Percentiles rank a stretch among this genome's conserved stretches.
Evolutionary conservation across 345 rosid genomes (phyloP).

Genomic region (Salix udensis): DNA sequence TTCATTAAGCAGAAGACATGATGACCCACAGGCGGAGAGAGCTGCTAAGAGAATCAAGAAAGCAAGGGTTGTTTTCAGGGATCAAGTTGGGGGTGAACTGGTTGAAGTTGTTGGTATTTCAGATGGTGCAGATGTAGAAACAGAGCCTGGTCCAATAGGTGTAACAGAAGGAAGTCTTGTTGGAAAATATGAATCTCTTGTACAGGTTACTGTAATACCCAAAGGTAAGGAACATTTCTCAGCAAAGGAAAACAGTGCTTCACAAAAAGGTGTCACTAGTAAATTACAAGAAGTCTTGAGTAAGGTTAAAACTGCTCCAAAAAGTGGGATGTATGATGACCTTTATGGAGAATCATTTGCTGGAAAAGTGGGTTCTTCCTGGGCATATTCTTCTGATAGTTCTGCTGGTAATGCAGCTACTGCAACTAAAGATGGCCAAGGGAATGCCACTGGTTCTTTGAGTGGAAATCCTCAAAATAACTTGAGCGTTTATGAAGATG

Average conservation of each 20-base stretch:
- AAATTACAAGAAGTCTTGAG: constrained; percentile 67
- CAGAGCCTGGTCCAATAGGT: constrained; percentile 89
- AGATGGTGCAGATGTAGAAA: constrained; percentile 90
- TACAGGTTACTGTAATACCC: constrained; percentile 67
- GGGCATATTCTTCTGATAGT: constrained; percentile 54
- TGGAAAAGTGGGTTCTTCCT: constrained; percentile 75
- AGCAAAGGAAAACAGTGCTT: constrained; percentile 40
- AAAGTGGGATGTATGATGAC: constrained; percentile 62
- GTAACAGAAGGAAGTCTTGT: constrained; percentile 93
- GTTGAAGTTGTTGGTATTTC: constrained; percentile 88
- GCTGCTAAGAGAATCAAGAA: constrained; percentile 57
- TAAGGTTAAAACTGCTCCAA: constrained; percentile 55
- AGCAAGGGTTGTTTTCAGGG: constrained; percentile 61
- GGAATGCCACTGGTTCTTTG: constrained; percentile 16
- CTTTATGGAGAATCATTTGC: constrained; percentile 70
- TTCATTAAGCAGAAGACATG: constrained; percentile 22
- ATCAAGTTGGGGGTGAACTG: constrained; percentile 86
- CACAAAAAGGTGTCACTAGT: constrained; percentile 58
- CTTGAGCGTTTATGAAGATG: constrained; percentile 28
- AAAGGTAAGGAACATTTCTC: constrained; percentile 55
- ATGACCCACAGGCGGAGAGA: constrained; percentile 32
- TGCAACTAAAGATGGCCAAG: constrained; percentile 30
- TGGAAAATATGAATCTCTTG: constrained; percentile 86
- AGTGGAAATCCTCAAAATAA: constrained; percentile 25
- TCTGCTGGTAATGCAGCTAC: constrained; percentile 22